Percentiles rank a stretch among this genome's conserved stretches.
These are phyloP conservation scores for Endothia cerciana DNA, from an alignment of 2,329 filamentous ascomycete species.

Conservation along the genomic window DNA sequence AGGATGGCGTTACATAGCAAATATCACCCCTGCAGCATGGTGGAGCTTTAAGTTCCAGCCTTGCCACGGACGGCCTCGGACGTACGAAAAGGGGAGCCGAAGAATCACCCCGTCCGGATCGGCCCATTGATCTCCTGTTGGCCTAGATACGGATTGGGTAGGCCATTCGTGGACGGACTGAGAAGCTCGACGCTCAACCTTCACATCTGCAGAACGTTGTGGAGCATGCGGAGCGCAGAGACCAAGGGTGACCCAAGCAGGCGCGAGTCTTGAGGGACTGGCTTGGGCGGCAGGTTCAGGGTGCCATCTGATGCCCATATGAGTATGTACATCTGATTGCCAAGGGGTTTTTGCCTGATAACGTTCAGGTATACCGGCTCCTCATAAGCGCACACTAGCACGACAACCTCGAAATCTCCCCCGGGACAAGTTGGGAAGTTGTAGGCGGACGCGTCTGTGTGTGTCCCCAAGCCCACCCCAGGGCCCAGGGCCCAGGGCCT, in stretches of 20 bases:
- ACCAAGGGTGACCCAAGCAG: constrained; percentile 5
- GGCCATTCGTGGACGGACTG: neutral
- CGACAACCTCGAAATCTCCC: neutral
- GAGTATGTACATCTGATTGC: no score
- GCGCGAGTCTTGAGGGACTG: neutral
- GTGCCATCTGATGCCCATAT: neutral
- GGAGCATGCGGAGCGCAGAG: neutral
- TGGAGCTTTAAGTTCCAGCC: neutral
- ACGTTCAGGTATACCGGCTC: no score
- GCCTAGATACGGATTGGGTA: neutral
- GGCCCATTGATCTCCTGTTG: neutral
- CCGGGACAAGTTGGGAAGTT: neutral
- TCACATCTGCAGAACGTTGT: neutral
- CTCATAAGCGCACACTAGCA: neutral
- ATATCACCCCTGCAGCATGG: neutral
- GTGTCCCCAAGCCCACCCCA: no score
- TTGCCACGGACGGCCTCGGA: neutral
- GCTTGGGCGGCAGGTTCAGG: constrained; percentile 1
- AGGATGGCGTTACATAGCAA: neutral
- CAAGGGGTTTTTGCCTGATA: neutral
- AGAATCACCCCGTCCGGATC: neutral
- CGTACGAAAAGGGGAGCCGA: neutral
- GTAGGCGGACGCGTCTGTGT: neutral
- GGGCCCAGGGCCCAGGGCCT: no score
- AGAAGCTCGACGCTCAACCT: neutral